phyloP scores from a whole-genome alignment of 75 land plant species.

The Pinus tabuliformis region DNA sequence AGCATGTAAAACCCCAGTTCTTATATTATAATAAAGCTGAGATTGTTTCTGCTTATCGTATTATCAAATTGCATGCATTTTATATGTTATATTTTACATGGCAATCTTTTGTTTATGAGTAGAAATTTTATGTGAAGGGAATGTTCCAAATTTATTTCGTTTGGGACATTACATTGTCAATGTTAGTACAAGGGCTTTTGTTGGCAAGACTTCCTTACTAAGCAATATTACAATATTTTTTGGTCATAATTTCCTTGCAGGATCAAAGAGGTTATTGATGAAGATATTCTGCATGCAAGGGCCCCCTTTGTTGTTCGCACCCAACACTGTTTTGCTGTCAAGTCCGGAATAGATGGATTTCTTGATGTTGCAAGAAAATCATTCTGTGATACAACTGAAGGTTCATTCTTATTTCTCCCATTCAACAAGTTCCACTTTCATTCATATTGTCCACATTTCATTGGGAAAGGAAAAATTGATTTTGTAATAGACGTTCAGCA shows the following conservation, averaged over 20 bases:
- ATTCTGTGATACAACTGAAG: slow-evolving; percentile 98
- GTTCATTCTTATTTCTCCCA: slow-evolving; percentile 24
- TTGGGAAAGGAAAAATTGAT: not conserved
- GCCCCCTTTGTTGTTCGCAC: slow-evolving; percentile 90
- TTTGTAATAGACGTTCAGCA: slow-evolving; percentile 39
- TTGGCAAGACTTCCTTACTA: not conserved
- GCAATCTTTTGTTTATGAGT: too few species aligned
- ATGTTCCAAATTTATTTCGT: too few species aligned
- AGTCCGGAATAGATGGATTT: slow-evolving; percentile 88
- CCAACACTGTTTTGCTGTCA: slow-evolving; percentile 98
- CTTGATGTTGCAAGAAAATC: slow-evolving; percentile 85
- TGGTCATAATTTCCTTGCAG: slow-evolving; percentile 27
- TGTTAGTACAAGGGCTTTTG: not conserved
- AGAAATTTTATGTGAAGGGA: too few species aligned
- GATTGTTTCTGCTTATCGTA: too few species aligned
- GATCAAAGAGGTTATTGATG: slow-evolving; percentile 78
- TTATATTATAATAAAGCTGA: too few species aligned
- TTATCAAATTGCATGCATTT: too few species aligned
- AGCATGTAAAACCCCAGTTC: too few species aligned
- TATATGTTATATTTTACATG: too few species aligned
- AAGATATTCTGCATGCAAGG: slow-evolving; percentile 88
- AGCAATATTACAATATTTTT: not conserved
- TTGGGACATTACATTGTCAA: too few species aligned
- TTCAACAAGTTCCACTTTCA: not conserved
- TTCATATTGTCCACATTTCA: not conserved